Percentiles rank a stretch among this genome's conserved stretches.
These are phyloP conservation scores for rapeseed (Brassica napus) DNA, from an alignment of 345 rosid species.

Conservation along the genomic window DNA sequence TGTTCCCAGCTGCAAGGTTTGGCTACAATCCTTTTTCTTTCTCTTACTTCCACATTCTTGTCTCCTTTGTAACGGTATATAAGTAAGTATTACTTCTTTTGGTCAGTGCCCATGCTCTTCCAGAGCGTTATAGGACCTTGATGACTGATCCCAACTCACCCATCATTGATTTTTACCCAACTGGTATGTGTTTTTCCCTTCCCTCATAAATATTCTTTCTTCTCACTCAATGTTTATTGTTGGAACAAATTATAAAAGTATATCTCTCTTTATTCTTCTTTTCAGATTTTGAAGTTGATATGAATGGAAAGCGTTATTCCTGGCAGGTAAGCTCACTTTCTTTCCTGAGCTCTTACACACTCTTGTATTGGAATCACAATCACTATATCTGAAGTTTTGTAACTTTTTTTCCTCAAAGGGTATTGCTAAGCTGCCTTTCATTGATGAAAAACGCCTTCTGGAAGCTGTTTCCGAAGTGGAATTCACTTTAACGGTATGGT, in stretches of 20 bases:
- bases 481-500: slow-evolving; percentile 67
- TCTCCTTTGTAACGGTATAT: neutral
- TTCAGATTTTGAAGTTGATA: slow-evolving; percentile 90
- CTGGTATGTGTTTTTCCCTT: slow-evolving; percentile 48
- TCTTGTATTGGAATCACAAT: slow-evolving; percentile 4
- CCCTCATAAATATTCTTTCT: neutral
- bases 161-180: slow-evolving; percentile 89
- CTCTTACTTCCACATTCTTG: neutral
- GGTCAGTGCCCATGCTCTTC: slow-evolving; percentile 96
- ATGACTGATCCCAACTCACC: slow-evolving; percentile 93
- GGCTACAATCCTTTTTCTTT: slow-evolving; percentile 11
- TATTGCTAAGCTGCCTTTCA: slow-evolving; percentile 92
- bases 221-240: neutral
- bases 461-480: slow-evolving; percentile 75
- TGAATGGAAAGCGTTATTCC: slow-evolving; percentile 86
- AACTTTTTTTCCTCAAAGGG: slow-evolving; percentile 48
- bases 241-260: neutral
- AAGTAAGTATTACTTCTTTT: slow-evolving; percentile 18
- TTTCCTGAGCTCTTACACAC: neutral
- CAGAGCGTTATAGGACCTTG: slow-evolving; percentile 70
- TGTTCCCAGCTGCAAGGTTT: slow-evolving; percentile 96
- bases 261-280: slow-evolving; percentile 5
- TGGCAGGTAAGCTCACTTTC: slow-evolving; percentile 69
- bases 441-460: slow-evolving; percentile 86
- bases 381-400: neutral